A percentile compares a stretch with the other conserved stretches of the same genome.
Evolutionary conservation across 768 basidiomycete genomes (phyloP).

Genomic region (Naganishia vaughanmartiniae): DNA sequence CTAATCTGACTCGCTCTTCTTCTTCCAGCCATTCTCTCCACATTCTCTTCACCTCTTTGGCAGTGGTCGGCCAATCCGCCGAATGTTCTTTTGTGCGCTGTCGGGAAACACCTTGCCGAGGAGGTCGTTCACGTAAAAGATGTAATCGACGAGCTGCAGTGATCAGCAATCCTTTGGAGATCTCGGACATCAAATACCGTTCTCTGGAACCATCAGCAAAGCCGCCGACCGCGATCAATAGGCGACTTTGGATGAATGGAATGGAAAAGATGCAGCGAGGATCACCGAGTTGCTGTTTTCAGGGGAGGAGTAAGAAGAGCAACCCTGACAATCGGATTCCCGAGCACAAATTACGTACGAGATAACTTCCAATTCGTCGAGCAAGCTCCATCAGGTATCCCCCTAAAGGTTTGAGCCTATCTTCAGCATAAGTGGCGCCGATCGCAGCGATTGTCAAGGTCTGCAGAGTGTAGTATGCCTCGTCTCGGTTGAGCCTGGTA

Average conservation of each 20-base stretch:
- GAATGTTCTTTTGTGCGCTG: neutral
- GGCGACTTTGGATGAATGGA: slow-evolving; percentile 35
- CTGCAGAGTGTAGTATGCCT: slow-evolving; percentile 33
- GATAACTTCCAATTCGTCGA: slow-evolving; percentile 43
- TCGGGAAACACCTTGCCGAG: neutral
- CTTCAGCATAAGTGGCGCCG: slow-evolving; percentile 43
- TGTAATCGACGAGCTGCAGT: slow-evolving; percentile 41
- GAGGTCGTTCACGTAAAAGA: slow-evolving; percentile 34
- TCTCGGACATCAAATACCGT: slow-evolving; percentile 43
- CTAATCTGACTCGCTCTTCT: slow-evolving; percentile 38
- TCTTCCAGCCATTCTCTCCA: slow-evolving; percentile 40
- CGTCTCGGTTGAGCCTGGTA: slow-evolving; percentile 30
- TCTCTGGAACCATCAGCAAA: slow-evolving; percentile 44
- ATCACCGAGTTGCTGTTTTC: slow-evolving; percentile 41
- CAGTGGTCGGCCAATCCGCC: too few relatives aligned
- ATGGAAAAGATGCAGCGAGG: slow-evolving; percentile 44
- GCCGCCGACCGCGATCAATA: slow-evolving; percentile 38
- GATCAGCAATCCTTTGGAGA: slow-evolving; percentile 39
- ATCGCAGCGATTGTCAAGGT: slow-evolving; percentile 39
- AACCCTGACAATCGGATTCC: neutral
- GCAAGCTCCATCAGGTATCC: slow-evolving; percentile 44
- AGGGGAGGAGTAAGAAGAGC: neutral
- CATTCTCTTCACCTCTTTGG: slow-evolving; percentile 23
- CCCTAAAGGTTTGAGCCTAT: slow-evolving; percentile 40
- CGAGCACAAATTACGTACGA: slow-evolving; percentile 36